Evolutionary conservation across 305 asterid species (phyloP), one percentile per base, ranked within the genome.

Genomic region (Fraxinus albicans): DNA sequence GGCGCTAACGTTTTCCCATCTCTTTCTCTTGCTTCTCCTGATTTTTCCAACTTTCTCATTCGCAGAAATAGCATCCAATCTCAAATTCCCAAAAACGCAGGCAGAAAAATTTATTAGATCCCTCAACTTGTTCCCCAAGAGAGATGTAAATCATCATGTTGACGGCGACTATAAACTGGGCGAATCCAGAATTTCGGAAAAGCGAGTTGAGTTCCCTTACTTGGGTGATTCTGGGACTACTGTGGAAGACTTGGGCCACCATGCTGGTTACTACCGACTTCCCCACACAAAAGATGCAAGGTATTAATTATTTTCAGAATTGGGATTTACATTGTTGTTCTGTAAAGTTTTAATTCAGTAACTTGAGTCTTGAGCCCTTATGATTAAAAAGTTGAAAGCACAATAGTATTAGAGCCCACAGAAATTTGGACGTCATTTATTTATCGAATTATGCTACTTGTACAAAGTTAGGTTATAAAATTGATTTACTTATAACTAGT

Each of bases 111-210:
- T 87, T 23, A 87, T 87, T 3, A 84, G 80, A 58, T 80, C 82
- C 15, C 91, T 89, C 19, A 89, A 89, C 84, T 81, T 89, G 83
- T 87, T 85, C 34, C 90, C 91, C 8, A 72, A 83, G 74, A 88
- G 82, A 12, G 83, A 78, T 58, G 77, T 83, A 36, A 86, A 86
- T 34, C 34, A 34, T 17, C 40, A 27, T 40, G 19, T 19, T 6
- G 77, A 44, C 10, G 34, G 67, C 3, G 73, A 79, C 4, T 29
- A 35, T 2, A 9, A 23, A 5, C 23, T 70, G 23, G 77, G 42
- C 2, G 79, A 70, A 33, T 76, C 88, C 29, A 47, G 85, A 21
- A 60, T 85, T 13, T 83, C 80, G 9, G 90, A 89, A 79, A 85
- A 76, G 81, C 79, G 81, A 3, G 47, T 89, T 40, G 75, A 79